Percentiles rank a stretch among this genome's conserved stretches.
Conservation (phyloP, 192 early-diverging fungal genomes). For the Umbelopsis sp. region DNA sequence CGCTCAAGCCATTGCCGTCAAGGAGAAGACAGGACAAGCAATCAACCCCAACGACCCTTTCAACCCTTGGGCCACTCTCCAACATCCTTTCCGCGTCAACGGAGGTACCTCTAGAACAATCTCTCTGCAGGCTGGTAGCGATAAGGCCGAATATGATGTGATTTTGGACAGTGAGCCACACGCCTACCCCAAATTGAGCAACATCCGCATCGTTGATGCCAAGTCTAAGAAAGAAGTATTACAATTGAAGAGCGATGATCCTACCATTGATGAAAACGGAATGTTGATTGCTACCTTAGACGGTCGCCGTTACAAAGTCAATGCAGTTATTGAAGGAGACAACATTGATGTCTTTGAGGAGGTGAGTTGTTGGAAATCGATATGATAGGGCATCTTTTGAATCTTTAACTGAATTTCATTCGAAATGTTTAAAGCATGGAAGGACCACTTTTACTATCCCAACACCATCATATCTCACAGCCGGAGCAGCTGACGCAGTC, state of each 20-base stretch:
- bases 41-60: conserved; percentile 23
- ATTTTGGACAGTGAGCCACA: conserved; percentile 23
- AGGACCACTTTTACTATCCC: conserved; percentile 58
- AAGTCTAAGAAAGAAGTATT: conserved; percentile 17
- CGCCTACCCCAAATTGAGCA: background rate
- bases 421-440: conserved; percentile 43
- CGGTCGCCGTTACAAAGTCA: conserved; percentile 58
- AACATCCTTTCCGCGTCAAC: conserved; percentile 52
- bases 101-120: conserved; percentile 35
- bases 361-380: conserved; percentile 34
- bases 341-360: conserved; percentile 68
- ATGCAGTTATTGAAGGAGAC: conserved; percentile 64
- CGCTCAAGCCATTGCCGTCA: conserved; percentile 54
- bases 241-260: conserved; percentile 22
- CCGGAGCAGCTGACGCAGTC: conserved; percentile 46
- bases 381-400: background rate
- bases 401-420: background rate
- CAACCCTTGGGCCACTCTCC: conserved; percentile 32
- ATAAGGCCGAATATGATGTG: conserved; percentile 26
- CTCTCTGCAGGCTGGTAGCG: conserved; percentile 26
- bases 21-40: conserved; percentile 19
- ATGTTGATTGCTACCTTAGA: conserved; percentile 65
- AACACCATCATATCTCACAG: conserved; percentile 56
- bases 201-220: conserved; percentile 13
- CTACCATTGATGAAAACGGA: conserved; percentile 44